phyloP scores from a whole-genome alignment of 805 yeast genomes.

The Lipomyces japonicus region DNA sequence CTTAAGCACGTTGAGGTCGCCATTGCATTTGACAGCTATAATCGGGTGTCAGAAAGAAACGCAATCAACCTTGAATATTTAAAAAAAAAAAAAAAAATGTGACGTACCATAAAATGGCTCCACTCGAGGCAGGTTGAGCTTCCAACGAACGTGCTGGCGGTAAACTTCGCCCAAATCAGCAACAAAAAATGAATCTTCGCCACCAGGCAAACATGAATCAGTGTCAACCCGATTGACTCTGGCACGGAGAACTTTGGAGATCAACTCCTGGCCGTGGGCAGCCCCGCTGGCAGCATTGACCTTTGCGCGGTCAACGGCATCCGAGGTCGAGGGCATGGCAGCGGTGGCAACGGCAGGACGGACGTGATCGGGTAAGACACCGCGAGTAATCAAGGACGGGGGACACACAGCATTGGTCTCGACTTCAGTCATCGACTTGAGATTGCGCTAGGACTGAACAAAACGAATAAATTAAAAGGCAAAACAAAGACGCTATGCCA shows the following conservation, averaged over 20 bases:
- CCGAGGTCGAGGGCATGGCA: conserved; percentile 2
- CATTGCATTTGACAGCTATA: conserved; percentile 86
- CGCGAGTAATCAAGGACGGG: conserved; percentile 24
- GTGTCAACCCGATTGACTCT: conserved; percentile 43
- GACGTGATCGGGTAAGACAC: conserved; percentile 6
- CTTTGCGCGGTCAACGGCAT: conserved; percentile 3
- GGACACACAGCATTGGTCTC: conserved; percentile 29
- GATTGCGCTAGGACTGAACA: neutral
- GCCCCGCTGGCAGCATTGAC: conserved; percentile 6
- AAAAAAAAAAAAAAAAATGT: neutral
- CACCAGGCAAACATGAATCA: conserved; percentile 65
- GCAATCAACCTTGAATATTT: neutral
- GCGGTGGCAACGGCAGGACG: neutral
- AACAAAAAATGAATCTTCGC: conserved; percentile 81
- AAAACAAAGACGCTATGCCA: neutral
- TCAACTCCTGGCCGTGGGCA: conserved; percentile 22
- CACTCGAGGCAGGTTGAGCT: conserved; percentile 59
- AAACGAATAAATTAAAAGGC: neutral
- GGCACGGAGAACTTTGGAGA: conserved; percentile 26
- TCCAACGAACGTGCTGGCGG: conserved; percentile 64
- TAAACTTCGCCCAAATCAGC: conserved; percentile 75
- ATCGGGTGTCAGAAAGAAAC: neutral
- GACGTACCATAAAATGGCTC: conserved; percentile 63
- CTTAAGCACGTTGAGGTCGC: conserved; percentile 56
- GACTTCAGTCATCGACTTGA: conserved; percentile 29